A percentile compares a stretch with the other conserved stretches of the same genome.
phyloP scores from a whole-genome alignment of 2,329 filamentous ascomycete genomes.

The Clarireedia homoeocarpa region DNA sequence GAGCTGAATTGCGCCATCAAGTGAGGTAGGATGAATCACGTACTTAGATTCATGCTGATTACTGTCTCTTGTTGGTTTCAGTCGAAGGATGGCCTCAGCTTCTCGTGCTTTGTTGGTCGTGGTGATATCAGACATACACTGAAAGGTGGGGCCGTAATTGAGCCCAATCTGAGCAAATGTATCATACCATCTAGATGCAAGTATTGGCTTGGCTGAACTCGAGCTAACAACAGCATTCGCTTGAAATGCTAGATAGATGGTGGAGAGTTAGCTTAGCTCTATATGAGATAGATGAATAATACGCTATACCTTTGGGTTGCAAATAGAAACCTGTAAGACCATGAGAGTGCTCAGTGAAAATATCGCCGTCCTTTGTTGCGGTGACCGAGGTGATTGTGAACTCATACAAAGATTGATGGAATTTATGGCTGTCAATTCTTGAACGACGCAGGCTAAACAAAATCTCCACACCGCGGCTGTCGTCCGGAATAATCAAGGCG shows the following conservation, averaged over 20 bases:
- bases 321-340: neutral
- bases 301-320: neutral
- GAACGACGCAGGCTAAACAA: neutral
- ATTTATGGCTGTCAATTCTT: neutral
- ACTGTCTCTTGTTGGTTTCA: constrained; percentile 5
- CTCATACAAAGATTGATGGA: neutral
- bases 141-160: constrained; percentile 40
- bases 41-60: constrained; percentile 32
- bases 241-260: neutral
- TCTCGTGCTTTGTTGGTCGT: fast-evolving
- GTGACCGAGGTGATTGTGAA: neutral
- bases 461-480: neutral
- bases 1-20: constrained; percentile 32
- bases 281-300: neutral
- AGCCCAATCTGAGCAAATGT: constrained; percentile 32
- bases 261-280: neutral
- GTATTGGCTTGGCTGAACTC: neutral
- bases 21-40: constrained; percentile 47
- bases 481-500: neutral
- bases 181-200: neutral
- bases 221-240: neutral
- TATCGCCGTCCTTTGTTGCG: neutral
- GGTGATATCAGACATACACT: constrained; percentile 8
- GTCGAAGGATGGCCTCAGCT: constrained; percentile 25
- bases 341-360: neutral